Percentiles rank a stretch among this genome's conserved stretches.
Evolutionary conservation across 2,329 filamentous ascomycete genomes (phyloP).

Genomic region (Basipetospora chlamydospora): DNA sequence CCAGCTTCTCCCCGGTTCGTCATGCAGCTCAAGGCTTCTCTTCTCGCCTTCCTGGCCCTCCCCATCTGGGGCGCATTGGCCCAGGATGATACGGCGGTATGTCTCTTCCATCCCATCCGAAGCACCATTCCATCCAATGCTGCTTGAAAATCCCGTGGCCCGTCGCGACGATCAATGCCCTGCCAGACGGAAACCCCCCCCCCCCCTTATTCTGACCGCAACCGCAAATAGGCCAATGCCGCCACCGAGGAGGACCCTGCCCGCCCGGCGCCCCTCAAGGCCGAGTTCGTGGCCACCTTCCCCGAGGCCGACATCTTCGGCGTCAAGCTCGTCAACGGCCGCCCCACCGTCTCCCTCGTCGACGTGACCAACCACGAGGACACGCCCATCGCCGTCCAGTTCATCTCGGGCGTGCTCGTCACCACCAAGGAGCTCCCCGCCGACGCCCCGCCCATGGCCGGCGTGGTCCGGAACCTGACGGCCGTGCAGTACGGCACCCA

Average conservation of each 20-base stretch:
- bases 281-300: slow-evolving; percentile 50
- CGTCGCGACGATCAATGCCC: background rate
- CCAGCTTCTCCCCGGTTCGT: slow-evolving; percentile 15
- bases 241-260: slow-evolving; percentile 6
- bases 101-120: slow-evolving; percentile 18
- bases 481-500: slow-evolving; percentile 56
- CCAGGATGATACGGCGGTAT: slow-evolving; percentile 27
- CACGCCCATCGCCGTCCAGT: slow-evolving; percentile 56
- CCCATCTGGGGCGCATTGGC: slow-evolving; percentile 51
- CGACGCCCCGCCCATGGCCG: slow-evolving; percentile 27
- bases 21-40: slow-evolving; percentile 61
- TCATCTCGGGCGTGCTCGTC: slow-evolving; percentile 63
- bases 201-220: background rate
- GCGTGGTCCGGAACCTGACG: slow-evolving; percentile 74
- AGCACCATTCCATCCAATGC: background rate
- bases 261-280: slow-evolving; percentile 30
- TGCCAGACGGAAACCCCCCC: background rate
- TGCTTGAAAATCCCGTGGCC: background rate
- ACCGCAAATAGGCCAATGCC: slow-evolving; percentile 8
- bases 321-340: slow-evolving; percentile 88
- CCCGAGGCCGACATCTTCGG: slow-evolving; percentile 73
- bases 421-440: slow-evolving; percentile 36
- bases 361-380: slow-evolving; percentile 76
- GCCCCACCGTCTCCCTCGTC: slow-evolving; percentile 67
- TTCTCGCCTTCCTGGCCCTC: slow-evolving; percentile 57